Evolutionary conservation across 148 eudicot genomes (phyloP).

Genomic region (Drosera capensis): DNA sequence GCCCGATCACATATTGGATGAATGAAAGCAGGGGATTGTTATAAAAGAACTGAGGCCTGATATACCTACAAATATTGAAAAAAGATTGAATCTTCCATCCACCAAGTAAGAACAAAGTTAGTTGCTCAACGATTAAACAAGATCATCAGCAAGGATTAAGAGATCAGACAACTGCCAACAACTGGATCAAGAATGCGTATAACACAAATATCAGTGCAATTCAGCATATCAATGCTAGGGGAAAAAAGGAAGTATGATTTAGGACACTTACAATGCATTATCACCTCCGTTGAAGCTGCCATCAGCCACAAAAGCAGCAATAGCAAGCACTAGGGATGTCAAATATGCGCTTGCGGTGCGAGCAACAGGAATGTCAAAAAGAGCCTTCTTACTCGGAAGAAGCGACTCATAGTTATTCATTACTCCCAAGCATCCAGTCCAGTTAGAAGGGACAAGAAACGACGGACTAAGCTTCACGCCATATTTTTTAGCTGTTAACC

Average conservation of each 20-base stretch:
- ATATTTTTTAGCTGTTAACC: slow-evolving; percentile 66
- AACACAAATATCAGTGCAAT: no score
- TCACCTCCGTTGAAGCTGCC: slow-evolving; percentile 98
- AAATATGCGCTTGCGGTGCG: slow-evolving; percentile 95
- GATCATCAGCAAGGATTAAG: background rate
- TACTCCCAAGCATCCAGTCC: slow-evolving; percentile 98
- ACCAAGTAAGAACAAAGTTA: background rate
- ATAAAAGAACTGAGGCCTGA: slow-evolving; percentile 90
- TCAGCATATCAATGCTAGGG: background rate
- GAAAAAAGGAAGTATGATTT: background rate
- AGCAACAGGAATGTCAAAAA: slow-evolving; percentile 89
- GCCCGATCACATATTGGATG: slow-evolving; percentile 73
- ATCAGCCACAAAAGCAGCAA: slow-evolving; percentile 75
- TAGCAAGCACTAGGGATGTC: slow-evolving; percentile 66
- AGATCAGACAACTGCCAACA: background rate
- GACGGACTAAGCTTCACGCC: slow-evolving; percentile 92
- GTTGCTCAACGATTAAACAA: no score
- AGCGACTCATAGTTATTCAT: slow-evolving; percentile 92
- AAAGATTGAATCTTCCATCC: background rate
- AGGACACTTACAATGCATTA: slow-evolving; percentile 73
- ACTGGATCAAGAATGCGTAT: no score
- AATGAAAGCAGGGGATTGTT: slow-evolving; percentile 90
- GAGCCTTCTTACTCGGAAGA: slow-evolving; percentile 86
- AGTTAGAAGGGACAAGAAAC: slow-evolving; percentile 82
- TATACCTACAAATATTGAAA: slow-evolving; percentile 39